Conservation (phyloP, 1,139 yeast species). For the Saccharomyces hybrid region DNA sequence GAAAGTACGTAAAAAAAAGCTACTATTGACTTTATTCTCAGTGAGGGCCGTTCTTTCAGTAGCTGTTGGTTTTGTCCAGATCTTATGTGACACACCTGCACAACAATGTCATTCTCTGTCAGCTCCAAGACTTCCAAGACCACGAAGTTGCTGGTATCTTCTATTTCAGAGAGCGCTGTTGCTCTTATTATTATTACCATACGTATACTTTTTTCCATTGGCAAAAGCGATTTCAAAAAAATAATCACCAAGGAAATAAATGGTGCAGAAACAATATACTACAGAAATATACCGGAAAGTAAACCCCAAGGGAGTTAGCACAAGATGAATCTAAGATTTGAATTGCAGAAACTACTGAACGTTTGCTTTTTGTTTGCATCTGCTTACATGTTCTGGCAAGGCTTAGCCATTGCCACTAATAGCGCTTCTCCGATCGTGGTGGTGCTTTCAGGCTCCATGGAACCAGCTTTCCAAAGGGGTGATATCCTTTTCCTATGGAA, state of each 20-base stretch:
- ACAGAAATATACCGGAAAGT: not conserved
- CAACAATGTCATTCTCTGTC: not conserved
- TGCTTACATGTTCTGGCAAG: conserved; percentile 90
- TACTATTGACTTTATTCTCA: too few relatives aligned
- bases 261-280: not conserved
- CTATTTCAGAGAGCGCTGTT: not conserved
- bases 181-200: not conserved
- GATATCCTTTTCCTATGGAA: conserved; percentile 91
- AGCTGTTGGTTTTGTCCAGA: too few relatives aligned
- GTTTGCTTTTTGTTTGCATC: conserved; percentile 76
- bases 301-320: not conserved
- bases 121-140: not conserved
- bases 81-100: too few relatives aligned
- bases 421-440: conserved; percentile 94
- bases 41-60: not conserved
- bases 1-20: too few relatives aligned
- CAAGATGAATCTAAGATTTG: conserved; percentile 34
- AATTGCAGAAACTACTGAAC: conserved; percentile 51
- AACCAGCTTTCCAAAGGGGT: conserved; percentile 98
- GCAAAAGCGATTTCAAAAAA: not conserved
- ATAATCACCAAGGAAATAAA: not conserved
- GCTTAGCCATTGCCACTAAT: conserved; percentile 67
- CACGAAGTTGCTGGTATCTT: not conserved
- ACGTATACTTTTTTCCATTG: not conserved
- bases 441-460: conserved; percentile 97